Percentiles rank a stretch among this genome's conserved stretches.
These are phyloP conservation scores for Exobasidium cylindrosporum DNA, from an alignment of 1,284 basidiomycete species.

Conservation along the genomic window DNA sequence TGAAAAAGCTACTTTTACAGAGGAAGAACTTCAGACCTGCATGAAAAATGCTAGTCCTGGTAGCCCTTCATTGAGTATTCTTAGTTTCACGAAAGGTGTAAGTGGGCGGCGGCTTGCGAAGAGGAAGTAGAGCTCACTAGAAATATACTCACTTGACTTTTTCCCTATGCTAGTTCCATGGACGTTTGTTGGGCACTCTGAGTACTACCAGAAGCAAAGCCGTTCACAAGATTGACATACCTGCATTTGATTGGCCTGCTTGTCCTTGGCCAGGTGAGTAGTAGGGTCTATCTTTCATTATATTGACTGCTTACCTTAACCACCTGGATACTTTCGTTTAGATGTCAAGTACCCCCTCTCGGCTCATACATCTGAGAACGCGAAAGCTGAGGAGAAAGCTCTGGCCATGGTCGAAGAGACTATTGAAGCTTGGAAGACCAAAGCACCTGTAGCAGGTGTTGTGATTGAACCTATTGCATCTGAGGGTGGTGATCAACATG, in stretches of 20 bases:
- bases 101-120: neutral
- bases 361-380: constrained; percentile 57
- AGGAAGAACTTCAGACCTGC: constrained; percentile 55
- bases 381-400: constrained; percentile 55
- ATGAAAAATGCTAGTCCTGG: constrained; percentile 62
- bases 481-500: constrained; percentile 64
- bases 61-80: constrained; percentile 59
- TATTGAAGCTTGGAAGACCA: constrained; percentile 54
- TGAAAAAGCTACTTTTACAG: constrained; percentile 28
- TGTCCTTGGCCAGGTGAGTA: constrained; percentile 58
- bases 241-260: constrained; percentile 63
- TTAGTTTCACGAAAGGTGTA: constrained; percentile 60
- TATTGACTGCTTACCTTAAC: neutral
- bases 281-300: neutral
- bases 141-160: too few species aligned
- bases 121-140: too few species aligned
- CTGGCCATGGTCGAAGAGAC: constrained; percentile 56
- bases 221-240: constrained; percentile 63
- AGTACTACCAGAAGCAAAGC: constrained; percentile 59
- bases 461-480: constrained; percentile 63
- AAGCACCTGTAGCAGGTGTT: constrained; percentile 60
- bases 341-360: constrained; percentile 60
- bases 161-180: constrained; percentile 39
- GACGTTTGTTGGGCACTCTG: constrained; percentile 55
- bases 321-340: too few species aligned